A percentile compares a stretch with the other conserved stretches of the same genome.
Conservation (phyloP, 106 monocot species). For the Alisma plantagoaquatica region DNA sequence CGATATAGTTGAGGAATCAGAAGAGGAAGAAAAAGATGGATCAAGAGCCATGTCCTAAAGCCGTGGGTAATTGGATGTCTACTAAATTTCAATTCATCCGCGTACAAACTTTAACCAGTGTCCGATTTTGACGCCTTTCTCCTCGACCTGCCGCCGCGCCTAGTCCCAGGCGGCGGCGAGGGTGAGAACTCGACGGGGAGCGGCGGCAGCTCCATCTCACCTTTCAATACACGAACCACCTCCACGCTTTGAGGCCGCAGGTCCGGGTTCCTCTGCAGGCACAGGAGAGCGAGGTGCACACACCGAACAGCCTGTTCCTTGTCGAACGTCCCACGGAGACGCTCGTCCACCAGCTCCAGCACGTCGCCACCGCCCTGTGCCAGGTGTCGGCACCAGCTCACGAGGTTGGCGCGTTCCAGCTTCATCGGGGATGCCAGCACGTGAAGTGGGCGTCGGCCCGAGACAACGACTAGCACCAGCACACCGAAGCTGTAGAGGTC, state of each 20-base stretch:
- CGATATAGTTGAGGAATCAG: too few species aligned
- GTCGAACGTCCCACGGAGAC: constrained; percentile 17
- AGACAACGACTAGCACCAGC: too few species aligned
- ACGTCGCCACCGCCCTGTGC: constrained; percentile 40
- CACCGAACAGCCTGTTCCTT: constrained; percentile 53
- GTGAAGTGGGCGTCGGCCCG: constrained; percentile 58
- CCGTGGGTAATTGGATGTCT: too few species aligned
- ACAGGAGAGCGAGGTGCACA: constrained; percentile 50
- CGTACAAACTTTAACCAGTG: too few species aligned
- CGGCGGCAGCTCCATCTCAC: constrained; percentile 53
- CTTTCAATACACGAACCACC: constrained; percentile 50
- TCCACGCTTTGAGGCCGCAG: constrained; percentile 54
- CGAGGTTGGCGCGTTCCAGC: constrained; percentile 60
- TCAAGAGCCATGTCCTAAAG: too few species aligned
- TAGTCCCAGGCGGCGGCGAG: constrained; percentile 26
- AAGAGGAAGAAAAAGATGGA: too few species aligned
- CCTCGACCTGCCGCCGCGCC: neutral
- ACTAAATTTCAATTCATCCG: too few species aligned
- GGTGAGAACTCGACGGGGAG: constrained; percentile 51
- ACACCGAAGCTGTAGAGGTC: too few species aligned
- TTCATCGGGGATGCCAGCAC: constrained; percentile 56
- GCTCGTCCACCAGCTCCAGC: constrained; percentile 62
- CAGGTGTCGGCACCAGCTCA: constrained; percentile 57
- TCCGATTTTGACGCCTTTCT: too few species aligned
- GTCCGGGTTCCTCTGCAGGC: constrained; percentile 67